Base-by-base conservation (phyloP, 73 alveolate genomes). In the Paramecium pentaurelia region DNA sequence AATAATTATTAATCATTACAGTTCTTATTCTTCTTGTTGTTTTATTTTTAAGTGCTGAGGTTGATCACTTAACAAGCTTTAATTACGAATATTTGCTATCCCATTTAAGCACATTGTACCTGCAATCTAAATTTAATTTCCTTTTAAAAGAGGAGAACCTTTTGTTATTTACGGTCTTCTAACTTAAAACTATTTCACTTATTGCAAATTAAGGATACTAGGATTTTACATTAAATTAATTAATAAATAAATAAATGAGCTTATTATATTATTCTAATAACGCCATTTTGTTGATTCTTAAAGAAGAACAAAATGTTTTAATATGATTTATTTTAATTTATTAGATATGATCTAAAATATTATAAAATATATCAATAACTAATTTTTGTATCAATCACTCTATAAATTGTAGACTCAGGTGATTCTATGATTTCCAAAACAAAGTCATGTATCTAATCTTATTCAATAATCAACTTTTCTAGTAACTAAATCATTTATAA, bases 161-260 rank as follows among this genome's bases (percentile, higher is more conserved):
- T 73, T 73, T 6, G 87, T 34, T 40, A 73, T 73, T 73, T 73
- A 73, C 10, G 87, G 60, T 37, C 87, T 73, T 37, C 87, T 34
- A 32, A 73, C 87, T 73, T 73, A 73, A 38, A 73, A 73, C 47
- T 37, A 40, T 38, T 73, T 73, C 58, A 40, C 87, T 73, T 73
- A 38, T 22, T 73, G 58, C 3, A 73, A 44, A 40, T 73, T 73
- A 42, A 73, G 28, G 58, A 73, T 34, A 73, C 47, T 73, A 73
- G 87, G 60, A 73, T 73, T 73, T 37, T 37, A 37, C 87, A 73
- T 73, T 73, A 16, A 73, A 64, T 64, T 34, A 64, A 64, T 64
- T 64, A 64, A 64, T 64, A 64, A 64, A 64, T 16, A 49, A 27
- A 32, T 25, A 64, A 28, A 64, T 32, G 32, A 54, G 34, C 9